A percentile compares a stretch with the other conserved stretches of the same genome.
Conservation (phyloP, 2,329 filamentous ascomycete species). For the Microascus cirrosus region DNA sequence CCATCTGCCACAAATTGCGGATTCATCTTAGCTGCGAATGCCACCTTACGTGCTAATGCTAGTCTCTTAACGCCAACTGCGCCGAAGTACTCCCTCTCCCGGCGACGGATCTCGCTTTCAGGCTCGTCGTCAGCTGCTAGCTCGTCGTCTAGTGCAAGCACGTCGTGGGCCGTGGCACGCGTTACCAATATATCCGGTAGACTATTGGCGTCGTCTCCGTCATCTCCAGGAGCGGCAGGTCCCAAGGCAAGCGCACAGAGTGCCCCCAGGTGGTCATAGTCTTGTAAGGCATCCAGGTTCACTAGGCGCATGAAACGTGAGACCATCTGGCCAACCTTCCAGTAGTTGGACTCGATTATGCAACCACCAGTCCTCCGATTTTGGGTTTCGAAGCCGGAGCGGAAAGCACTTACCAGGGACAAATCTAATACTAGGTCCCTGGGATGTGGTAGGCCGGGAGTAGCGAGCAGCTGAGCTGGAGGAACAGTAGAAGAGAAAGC, state of each 20-base stretch:
- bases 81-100: conserved; percentile 8
- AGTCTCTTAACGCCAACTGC: conserved; percentile 7
- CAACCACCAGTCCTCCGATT: conserved; percentile 5
- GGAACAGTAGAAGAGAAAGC: conserved; percentile 14
- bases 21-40: conserved; percentile 8
- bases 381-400: conserved; percentile 8
- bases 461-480: conserved; percentile 8
- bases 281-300: conserved; percentile 9
- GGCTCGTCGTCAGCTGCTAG: conserved; percentile 8
- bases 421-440: conserved; percentile 8
- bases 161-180: conserved; percentile 6
- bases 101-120: conserved; percentile 7
- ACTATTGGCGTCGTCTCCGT: conserved; percentile 6
- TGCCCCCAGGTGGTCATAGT: conserved; percentile 8
- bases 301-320: conserved; percentile 9
- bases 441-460: conserved; percentile 8
- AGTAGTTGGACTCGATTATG: conserved; percentile 6
- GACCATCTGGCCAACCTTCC: conserved; percentile 9
- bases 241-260: conserved; percentile 7
- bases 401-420: conserved; percentile 8
- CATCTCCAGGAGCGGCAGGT: conserved; percentile 5
- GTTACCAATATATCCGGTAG: conserved; percentile 7
- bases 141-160: conserved; percentile 5
- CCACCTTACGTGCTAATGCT: conserved; percentile 8
- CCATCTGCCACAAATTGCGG: conserved; percentile 9